Evolutionary conservation across 495 filamentous ascomycete genomes (phyloP).

Genomic region (Achaetomiella virescens): DNA sequence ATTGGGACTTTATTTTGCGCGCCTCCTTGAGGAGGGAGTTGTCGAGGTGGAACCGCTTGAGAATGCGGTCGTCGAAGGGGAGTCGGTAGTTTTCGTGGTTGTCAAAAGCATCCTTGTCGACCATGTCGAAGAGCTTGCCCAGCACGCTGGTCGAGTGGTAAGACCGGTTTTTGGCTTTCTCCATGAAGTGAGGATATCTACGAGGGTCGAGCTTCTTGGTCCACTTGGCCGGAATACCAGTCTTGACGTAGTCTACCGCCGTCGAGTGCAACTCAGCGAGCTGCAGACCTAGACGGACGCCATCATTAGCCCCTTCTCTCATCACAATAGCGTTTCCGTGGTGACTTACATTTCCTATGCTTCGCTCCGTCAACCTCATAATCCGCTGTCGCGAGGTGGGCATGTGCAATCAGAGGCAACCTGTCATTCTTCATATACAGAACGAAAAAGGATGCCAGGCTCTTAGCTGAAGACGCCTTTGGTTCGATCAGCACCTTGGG

Average conservation of each 20-base stretch:
- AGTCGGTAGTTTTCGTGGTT: slow-evolving; percentile 64
- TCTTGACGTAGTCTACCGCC: slow-evolving; percentile 91
- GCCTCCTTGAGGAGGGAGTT: slow-evolving; percentile 52
- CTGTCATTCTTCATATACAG: slow-evolving; percentile 89
- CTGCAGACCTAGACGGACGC: slow-evolving; percentile 40
- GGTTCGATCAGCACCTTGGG: slow-evolving; percentile 45
- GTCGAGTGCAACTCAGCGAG: slow-evolving; percentile 80
- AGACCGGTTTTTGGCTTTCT: slow-evolving; percentile 50
- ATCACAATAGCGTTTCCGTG: background rate
- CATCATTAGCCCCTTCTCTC: background rate
- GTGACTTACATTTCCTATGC: slow-evolving; percentile 51
- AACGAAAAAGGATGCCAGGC: slow-evolving; percentile 81
- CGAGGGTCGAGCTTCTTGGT: slow-evolving; percentile 50
- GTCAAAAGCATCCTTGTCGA: slow-evolving; percentile 44
- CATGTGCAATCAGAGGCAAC: slow-evolving; percentile 70
- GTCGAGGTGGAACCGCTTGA: slow-evolving; percentile 53
- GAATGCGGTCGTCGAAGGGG: slow-evolving; percentile 72
- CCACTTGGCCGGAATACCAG: slow-evolving; percentile 70
- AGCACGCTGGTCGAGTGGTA: slow-evolving; percentile 70
- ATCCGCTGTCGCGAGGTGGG: slow-evolving; percentile 79
- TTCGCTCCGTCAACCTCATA: slow-evolving; percentile 54
- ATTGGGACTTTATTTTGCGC: slow-evolving; percentile 62
- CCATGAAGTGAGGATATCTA: slow-evolving; percentile 88
- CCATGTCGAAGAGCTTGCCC: slow-evolving; percentile 74
- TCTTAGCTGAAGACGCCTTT: slow-evolving; percentile 55